Evolutionary conservation across 805 yeast species (phyloP).

Genomic region (Yarrowia deformans): DNA sequence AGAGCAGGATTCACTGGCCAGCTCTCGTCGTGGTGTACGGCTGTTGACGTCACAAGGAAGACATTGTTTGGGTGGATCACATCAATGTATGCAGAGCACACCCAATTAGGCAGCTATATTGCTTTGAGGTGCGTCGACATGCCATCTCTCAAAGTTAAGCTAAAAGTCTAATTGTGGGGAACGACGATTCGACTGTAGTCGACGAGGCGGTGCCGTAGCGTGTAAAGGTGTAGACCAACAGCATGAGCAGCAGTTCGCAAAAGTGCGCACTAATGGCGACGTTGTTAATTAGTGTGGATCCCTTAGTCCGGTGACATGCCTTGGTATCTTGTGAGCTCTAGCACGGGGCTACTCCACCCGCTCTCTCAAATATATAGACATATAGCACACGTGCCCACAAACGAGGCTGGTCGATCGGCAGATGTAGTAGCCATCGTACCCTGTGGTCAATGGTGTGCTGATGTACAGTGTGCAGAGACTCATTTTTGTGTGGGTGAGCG

Average conservation of each 20-base stretch:
- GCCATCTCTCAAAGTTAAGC: slow-evolving; percentile 23
- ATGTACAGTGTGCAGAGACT: not conserved
- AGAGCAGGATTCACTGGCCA: not conserved
- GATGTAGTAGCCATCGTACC: no score
- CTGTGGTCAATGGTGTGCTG: not conserved
- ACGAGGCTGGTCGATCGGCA: no score
- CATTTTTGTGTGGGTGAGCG: no score
- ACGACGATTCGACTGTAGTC: not conserved
- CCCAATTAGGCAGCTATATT: slow-evolving; percentile 39
- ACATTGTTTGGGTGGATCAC: slow-evolving; percentile 36
- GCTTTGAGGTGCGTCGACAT: slow-evolving; percentile 38
- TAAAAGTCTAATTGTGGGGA: not conserved
- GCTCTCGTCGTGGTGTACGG: not conserved
- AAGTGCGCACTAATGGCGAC: no score
- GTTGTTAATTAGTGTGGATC: no score
- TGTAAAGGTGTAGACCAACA: no score
- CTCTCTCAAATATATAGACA: no score
- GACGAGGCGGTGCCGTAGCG: slow-evolving; percentile 21
- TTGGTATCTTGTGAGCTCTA: no score
- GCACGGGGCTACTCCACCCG: no score
- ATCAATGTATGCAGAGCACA: slow-evolving; percentile 29
- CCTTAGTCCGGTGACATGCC: no score
- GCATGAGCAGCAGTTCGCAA: no score
- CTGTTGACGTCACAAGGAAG: slow-evolving; percentile 18
- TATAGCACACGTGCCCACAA: no score